Percentiles rank a stretch among this genome's conserved stretches.
These are phyloP conservation scores for Eucalyptus tenuipes DNA, from an alignment of 345 rosid species.

Conservation along the genomic window DNA sequence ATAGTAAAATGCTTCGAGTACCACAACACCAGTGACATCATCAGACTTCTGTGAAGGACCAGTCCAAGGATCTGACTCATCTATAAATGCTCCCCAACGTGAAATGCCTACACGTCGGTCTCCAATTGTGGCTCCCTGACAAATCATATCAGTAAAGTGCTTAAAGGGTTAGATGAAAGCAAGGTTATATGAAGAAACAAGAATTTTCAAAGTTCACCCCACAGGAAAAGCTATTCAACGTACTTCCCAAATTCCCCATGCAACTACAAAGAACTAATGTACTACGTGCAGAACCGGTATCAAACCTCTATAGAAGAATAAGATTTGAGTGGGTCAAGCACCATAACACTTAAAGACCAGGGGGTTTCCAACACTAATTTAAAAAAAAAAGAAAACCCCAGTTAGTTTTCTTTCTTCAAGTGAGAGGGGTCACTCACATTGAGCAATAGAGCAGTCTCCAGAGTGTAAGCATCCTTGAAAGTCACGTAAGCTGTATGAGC, in stretches of 20 bases:
- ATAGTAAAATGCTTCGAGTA: background rate
- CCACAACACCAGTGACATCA: slow-evolving; percentile 18
- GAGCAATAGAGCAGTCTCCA: slow-evolving; percentile 81
- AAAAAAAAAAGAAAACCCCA: background rate
- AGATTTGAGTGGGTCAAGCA: background rate
- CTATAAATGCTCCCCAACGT: slow-evolving; percentile 39
- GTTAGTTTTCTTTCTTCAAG: background rate
- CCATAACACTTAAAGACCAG: background rate
- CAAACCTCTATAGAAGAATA: background rate
- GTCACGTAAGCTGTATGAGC: slow-evolving; percentile 74
- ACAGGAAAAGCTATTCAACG: background rate
- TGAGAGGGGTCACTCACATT: slow-evolving; percentile 38
- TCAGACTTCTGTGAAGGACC: slow-evolving; percentile 18
- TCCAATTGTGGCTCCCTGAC: slow-evolving; percentile 76
- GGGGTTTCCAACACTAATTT: background rate
- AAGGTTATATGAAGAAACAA: background rate
- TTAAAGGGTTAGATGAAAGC: background rate
- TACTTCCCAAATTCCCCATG: background rate
- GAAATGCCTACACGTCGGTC: slow-evolving; percentile 64
- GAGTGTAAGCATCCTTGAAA: slow-evolving; percentile 56
- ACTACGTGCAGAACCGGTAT: background rate
- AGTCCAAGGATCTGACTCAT: slow-evolving; percentile 44
- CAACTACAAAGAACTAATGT: background rate
- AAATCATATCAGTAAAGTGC: background rate
- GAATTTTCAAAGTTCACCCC: background rate